Conservation (phyloP, 2,329 filamentous ascomycete species). For the Eurotiales sp. region DNA sequence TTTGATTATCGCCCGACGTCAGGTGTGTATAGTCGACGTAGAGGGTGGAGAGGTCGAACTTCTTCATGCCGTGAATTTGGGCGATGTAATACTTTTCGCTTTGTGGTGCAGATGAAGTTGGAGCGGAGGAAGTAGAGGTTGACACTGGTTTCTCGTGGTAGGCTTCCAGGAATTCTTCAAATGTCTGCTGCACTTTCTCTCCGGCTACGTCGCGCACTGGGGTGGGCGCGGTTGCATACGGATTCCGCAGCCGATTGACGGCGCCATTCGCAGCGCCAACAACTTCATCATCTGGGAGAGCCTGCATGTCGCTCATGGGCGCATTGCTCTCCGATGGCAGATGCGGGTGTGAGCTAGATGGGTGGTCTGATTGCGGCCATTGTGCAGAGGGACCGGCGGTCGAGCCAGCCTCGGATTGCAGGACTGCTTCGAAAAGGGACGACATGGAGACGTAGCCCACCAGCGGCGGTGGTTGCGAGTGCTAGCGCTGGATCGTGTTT, state of each 20-base stretch:
- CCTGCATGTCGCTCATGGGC: conserved; percentile 54
- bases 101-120: conserved; percentile 52
- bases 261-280: conserved; percentile 49
- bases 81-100: conserved; percentile 64
- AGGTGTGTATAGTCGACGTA: conserved; percentile 75
- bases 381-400: conserved; percentile 28
- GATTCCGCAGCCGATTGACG: conserved; percentile 46
- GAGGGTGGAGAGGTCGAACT: conserved; percentile 61
- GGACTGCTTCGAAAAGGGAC: conserved; percentile 39
- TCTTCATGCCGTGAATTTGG: conserved; percentile 60
- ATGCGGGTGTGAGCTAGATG: conserved; percentile 54
- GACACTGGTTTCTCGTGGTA: conserved; percentile 56
- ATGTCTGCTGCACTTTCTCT: conserved; percentile 59
- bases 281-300: conserved; percentile 60
- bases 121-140: conserved; percentile 35
- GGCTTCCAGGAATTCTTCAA: conserved; percentile 62
- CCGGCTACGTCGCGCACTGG: conserved; percentile 59
- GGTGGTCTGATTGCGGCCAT: conserved; percentile 35
- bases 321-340: conserved; percentile 49
- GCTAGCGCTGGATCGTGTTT: too few relatives aligned
- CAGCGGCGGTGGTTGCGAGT: conserved; percentile 10
- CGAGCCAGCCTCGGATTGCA: conserved; percentile 40
- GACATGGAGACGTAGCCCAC: conserved; percentile 36
- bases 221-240: conserved; percentile 52
- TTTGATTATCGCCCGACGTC: conserved; percentile 69